A percentile compares a stretch with the other conserved stretches of the same genome.
Conservation (phyloP, 2,329 filamentous ascomycete genomes). For the Pseudogymnoascus sp. region DNA sequence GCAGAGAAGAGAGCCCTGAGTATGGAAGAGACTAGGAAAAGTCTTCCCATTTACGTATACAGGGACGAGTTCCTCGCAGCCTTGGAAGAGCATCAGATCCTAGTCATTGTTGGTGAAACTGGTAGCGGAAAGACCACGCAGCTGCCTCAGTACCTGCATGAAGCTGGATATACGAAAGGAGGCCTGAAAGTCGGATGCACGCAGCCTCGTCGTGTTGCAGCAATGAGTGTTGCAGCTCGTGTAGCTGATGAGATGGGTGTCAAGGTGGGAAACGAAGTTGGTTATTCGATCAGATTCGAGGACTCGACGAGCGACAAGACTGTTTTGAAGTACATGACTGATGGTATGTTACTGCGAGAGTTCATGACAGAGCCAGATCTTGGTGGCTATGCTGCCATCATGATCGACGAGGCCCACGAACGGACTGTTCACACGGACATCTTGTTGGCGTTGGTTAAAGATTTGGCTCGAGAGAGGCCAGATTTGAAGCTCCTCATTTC, state of each 20-base stretch:
- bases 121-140: conserved; percentile 96
- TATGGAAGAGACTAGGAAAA: conserved; percentile 88
- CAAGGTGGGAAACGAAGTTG: conserved; percentile 85
- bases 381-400: conserved; percentile 74
- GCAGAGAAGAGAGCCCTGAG: conserved; percentile 82
- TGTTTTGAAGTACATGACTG: conserved; percentile 90
- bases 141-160: conserved; percentile 85
- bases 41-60: conserved; percentile 82
- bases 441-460: conserved; percentile 78
- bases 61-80: conserved; percentile 81
- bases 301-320: conserved; percentile 89
- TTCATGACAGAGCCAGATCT: conserved; percentile 85
- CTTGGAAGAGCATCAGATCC: conserved; percentile 73
- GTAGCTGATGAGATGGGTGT: conserved; percentile 91
- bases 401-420: conserved; percentile 98
- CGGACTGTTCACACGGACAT: conserved; percentile 88
- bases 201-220: conserved; percentile 88
- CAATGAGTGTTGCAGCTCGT: conserved; percentile 95
- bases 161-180: conserved; percentile 79
- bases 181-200: conserved; percentile 87
- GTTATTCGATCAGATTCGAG: conserved; percentile 92
- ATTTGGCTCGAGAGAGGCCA: conserved; percentile 72
- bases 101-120: conserved; percentile 92
- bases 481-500: conserved; percentile 89
- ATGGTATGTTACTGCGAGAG: conserved; percentile 87